Conservation (phyloP, 2,329 filamentous ascomycete genomes). For the Fusarium tuaranense region DNA sequence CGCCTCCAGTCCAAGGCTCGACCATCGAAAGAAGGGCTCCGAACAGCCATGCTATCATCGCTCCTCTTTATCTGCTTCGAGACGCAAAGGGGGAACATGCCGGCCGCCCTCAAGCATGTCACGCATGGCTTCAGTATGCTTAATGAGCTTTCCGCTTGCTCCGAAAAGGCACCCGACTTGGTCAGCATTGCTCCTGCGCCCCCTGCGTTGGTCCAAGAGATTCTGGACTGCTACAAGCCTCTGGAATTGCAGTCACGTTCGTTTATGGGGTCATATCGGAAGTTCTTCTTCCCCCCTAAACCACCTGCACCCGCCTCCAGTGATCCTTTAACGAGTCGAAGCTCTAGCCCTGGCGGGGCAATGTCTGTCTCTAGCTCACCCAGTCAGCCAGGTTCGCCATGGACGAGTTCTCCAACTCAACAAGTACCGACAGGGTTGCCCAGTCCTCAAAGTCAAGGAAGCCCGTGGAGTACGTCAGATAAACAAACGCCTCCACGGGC, state of each 20-base stretch:
- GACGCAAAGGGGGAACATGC: slow-evolving; percentile 53
- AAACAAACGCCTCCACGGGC: slow-evolving; percentile 35
- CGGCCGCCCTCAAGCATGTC: slow-evolving; percentile 55
- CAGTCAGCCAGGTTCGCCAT: slow-evolving; percentile 46
- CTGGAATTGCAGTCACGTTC: slow-evolving; percentile 54
- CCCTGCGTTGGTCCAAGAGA: slow-evolving; percentile 52
- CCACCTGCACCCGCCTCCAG: slow-evolving; percentile 15
- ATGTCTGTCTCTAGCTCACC: slow-evolving; percentile 33
- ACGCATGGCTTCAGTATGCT: slow-evolving; percentile 56
- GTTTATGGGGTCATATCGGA: slow-evolving; percentile 53
- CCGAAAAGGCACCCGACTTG: slow-evolving; percentile 49
- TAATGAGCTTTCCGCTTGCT: slow-evolving; percentile 53
- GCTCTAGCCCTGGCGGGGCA: slow-evolving; percentile 19
- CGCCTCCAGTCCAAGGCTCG: slow-evolving; percentile 53
- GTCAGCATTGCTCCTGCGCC: slow-evolving; percentile 54
- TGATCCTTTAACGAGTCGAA: slow-evolving; percentile 4
- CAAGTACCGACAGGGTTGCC: slow-evolving; percentile 40
- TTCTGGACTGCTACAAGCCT: slow-evolving; percentile 54
- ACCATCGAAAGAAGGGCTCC: slow-evolving; percentile 51
- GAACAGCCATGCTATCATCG: slow-evolving; percentile 54
- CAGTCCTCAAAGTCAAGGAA: slow-evolving; percentile 51
- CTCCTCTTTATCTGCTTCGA: slow-evolving; percentile 58
- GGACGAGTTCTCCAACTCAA: slow-evolving; percentile 20
- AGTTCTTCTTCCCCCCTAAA: slow-evolving; percentile 48
- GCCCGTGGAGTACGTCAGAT: slow-evolving; percentile 40